Evolutionary conservation across 345 rosid genomes (phyloP), one percentile per base, ranked within the genome.

Genomic region (Gossypioides kirkii): DNA sequence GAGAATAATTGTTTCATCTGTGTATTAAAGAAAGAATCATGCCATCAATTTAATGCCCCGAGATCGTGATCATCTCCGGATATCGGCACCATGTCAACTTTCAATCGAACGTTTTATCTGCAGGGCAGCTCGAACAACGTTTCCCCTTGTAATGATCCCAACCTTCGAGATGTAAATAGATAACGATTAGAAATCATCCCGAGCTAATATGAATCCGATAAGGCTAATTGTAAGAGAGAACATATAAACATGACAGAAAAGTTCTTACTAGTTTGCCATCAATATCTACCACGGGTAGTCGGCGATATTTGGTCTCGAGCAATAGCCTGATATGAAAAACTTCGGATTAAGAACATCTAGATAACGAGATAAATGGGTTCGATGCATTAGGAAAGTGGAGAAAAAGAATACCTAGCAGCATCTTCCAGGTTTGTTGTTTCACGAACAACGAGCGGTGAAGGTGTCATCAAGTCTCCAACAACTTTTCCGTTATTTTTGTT

Each of bases 391-490:
- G 23, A 36, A 41, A 46, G 50, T 22, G 45, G 36, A 7, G 2
- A 53, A 59, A 32, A 62, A 20, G 12, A 22, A 61, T 82, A 94
- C 97, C 97, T 89, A 47, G 92, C 97, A 76, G 96, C 98, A 74
- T 90, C 97, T 81, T 90, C 97, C 70, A 94, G 73, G 81, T 90
- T 87, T 74, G 98, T 85, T 41, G 87, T 82, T 73, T 89, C 97
- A 74, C 80, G 82, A 64, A 92, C 90, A 78, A 86, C 90, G 0
- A 89, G 92, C 1, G 98, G 98, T 73, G 91, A 83, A 52, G 97
- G 86, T 0, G 98, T 92, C 98, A 94, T 94, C 90, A 94, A 81
- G 78, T 94, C 97, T 61, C 98, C 98, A 28, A 92, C 88, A 58
- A 90, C 91, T 85, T 87, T 92, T 17, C 97, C 98, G 59, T 87